Evolutionary conservation across 2,329 filamentous ascomycete species (phyloP), one percentile per base, ranked within the genome.

Genomic region (Exserohilum rostratum): DNA sequence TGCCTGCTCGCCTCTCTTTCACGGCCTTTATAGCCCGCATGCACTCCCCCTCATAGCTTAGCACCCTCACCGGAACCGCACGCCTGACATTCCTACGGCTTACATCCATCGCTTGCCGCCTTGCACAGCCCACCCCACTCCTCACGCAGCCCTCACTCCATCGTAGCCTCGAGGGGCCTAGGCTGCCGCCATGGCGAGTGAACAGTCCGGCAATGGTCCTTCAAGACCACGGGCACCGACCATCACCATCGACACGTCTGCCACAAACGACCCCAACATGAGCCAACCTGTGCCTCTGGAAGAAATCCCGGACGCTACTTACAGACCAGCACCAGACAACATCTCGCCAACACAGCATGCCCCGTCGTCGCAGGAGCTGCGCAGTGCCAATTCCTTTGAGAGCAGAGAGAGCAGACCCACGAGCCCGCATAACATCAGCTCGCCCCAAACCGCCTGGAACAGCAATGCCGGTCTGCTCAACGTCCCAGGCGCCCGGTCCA

Each of bases 391-490:
- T 33, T 87, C 86, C 1, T 87, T 89, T 62, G 88, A 90, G 34
- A 84, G 79, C 72, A 83, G 79, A 61, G 86, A 88, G 57, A 86
- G 84, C 65, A 78, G 85, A 63, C 87, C 87, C 10, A 87, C 83
- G 2, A 89, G 87, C 35, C 85, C 86, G 5, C 87, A 89, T 70
- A 88, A 89, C 74, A 76, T 89, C 35, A 88, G 85, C 0, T 88
- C 87, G 10, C 86, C 87, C 2, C 80, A 81, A 10, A 75, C 79
- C 17, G 82, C 80, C 62, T 78, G 78, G 80, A 77, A 78, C 29
- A 77, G 78, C 27, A 83, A 84, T n/a, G 75, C 81, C 5, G 84
- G 82, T 49, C 87, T 87, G 65, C 77, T 90, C 29, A 81, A 85
- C 0, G 87, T 90, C 1, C 87, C 87, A 3, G 83, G 82, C 2